A percentile compares a stretch with the other conserved stretches of the same genome.
Conservation (phyloP, 2,329 filamentous ascomycete species). For the Alternaria gansuensis region DNA sequence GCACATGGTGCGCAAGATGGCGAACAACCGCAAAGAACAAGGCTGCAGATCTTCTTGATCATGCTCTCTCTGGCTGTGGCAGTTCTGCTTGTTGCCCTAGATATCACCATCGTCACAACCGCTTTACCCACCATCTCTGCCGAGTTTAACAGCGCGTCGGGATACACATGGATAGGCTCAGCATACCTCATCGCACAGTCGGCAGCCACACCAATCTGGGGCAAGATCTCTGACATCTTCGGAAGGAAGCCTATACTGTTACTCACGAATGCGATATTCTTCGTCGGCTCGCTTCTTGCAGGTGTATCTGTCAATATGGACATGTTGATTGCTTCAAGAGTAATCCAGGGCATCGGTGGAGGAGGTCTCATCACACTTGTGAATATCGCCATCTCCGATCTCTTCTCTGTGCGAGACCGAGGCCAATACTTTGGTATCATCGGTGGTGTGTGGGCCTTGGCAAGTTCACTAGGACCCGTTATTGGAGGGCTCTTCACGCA, state of each 20-base stretch:
- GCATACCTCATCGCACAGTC: constrained; percentile 61
- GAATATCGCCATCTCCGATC: constrained; percentile 70
- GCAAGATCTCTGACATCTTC: constrained; percentile 73
- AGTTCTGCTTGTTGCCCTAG: constrained; percentile 67
- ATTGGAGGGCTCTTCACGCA: constrained; percentile 73
- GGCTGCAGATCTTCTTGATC: constrained; percentile 58
- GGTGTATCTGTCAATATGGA: constrained; percentile 66
- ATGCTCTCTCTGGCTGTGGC: constrained; percentile 63
- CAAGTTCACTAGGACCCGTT: constrained; percentile 71
- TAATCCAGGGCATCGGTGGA: constrained; percentile 70
- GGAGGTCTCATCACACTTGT: constrained; percentile 71
- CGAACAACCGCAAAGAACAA: constrained; percentile 47
- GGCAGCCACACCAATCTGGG: constrained; percentile 66
- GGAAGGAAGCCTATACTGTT: constrained; percentile 71
- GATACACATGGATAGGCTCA: constrained; percentile 64
- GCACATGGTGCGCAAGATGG: constrained; percentile 32
- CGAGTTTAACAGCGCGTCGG: constrained; percentile 60
- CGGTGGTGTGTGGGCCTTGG: constrained; percentile 72
- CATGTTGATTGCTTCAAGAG: constrained; percentile 69
- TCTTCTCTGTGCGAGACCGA: constrained; percentile 68
- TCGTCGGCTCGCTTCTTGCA: constrained; percentile 69
- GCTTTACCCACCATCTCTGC: constrained; percentile 68
- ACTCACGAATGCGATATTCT: constrained; percentile 68
- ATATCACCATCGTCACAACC: constrained; percentile 70
- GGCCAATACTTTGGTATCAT: constrained; percentile 71